A percentile compares a stretch with the other conserved stretches of the same genome.
These are phyloP conservation scores for Immersiporthe knoxdaviesiana DNA, from an alignment of 2,329 filamentous ascomycete genomes.

Conservation along the genomic window DNA sequence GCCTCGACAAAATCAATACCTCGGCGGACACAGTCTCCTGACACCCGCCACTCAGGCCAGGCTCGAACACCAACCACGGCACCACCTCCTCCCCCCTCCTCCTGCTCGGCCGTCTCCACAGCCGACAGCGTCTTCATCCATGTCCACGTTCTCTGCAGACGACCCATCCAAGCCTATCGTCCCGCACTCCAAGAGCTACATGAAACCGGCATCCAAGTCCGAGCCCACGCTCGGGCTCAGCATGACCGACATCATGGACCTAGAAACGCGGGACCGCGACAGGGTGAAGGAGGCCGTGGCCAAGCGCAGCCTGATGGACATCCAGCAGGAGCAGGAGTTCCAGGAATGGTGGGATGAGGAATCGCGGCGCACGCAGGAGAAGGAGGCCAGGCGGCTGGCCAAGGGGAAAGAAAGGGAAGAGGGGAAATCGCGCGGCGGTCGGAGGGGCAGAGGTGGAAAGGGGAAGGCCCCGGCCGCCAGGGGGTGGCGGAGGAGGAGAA, in stretches of 20 bases:
- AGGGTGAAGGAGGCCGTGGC: conserved; percentile 80
- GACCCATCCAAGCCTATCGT: conserved; percentile 47
- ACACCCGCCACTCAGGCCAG: conserved; percentile 66
- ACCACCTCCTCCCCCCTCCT: no score
- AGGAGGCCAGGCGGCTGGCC: conserved; percentile 51
- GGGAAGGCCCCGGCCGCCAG: conserved; percentile 15
- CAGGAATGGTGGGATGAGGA: conserved; percentile 96
- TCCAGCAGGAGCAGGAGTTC: conserved; percentile 95
- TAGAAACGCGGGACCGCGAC: conserved; percentile 84
- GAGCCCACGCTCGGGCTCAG: conserved; percentile 71
- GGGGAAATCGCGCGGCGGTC: conserved; percentile 26
- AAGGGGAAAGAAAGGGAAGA: conserved; percentile 48
- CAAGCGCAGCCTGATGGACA: conserved; percentile 88
- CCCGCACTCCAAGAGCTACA: conserved; percentile 66
- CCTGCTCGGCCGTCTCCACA: conserved; percentile 27
- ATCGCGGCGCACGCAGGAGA: conserved; percentile 70
- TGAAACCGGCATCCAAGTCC: conserved; percentile 58
- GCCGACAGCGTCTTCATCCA: conserved; percentile 17
- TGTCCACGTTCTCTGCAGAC: conserved; percentile 35
- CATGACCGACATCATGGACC: conserved; percentile 84
- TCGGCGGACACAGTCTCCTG: conserved; percentile 60
- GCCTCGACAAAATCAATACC: conserved; percentile 44
- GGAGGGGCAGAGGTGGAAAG: conserved; percentile 29
- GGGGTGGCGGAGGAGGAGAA: no score
- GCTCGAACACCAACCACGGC: conserved; percentile 40